Percentiles rank a stretch among this genome's conserved stretches.
These are phyloP conservation scores for Cladorrhinum samala DNA, from an alignment of 495 filamentous ascomycete genomes.

Conservation along the genomic window DNA sequence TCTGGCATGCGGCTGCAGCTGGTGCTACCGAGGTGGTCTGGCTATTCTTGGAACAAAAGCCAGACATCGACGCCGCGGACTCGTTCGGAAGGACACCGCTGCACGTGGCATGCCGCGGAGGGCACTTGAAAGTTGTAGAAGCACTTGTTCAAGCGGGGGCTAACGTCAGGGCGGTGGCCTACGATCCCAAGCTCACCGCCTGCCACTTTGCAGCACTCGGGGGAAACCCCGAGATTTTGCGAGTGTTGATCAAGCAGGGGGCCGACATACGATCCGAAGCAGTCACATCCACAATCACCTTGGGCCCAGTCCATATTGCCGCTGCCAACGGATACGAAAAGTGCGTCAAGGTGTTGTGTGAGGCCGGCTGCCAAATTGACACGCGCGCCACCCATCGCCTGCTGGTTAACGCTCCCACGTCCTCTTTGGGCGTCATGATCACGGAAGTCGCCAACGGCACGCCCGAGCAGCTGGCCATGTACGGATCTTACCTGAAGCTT, in stretches of 20 bases:
- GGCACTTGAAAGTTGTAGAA: not conserved
- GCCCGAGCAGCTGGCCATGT: too few relatives aligned
- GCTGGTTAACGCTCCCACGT: too few relatives aligned
- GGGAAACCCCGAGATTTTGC: not conserved
- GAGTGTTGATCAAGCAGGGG: not conserved
- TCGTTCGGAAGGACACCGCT: not conserved
- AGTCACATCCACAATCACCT: not conserved
- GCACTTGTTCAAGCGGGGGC: not conserved
- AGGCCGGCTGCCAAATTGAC: not conserved
- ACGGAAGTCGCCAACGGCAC: too few relatives aligned
- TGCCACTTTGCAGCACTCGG: not conserved
- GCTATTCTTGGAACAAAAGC: not conserved
- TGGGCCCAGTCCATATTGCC: not conserved
- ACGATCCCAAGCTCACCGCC: not conserved
- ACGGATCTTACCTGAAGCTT: too few relatives aligned
- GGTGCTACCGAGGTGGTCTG: not conserved
- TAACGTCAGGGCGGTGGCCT: not conserved
- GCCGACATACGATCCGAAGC: not conserved
- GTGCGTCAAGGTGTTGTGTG: not conserved
- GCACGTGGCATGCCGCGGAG: not conserved
- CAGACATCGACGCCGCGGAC: not conserved
- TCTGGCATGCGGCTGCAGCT: slow-evolving; percentile 3
- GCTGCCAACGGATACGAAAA: not conserved
- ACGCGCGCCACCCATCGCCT: not conserved
- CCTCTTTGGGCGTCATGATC: too few relatives aligned